Evolutionary conservation across 2,329 filamentous ascomycete species (phyloP), one percentile per base, ranked within the genome.

Genomic region (Aureobasidium namibiae): DNA sequence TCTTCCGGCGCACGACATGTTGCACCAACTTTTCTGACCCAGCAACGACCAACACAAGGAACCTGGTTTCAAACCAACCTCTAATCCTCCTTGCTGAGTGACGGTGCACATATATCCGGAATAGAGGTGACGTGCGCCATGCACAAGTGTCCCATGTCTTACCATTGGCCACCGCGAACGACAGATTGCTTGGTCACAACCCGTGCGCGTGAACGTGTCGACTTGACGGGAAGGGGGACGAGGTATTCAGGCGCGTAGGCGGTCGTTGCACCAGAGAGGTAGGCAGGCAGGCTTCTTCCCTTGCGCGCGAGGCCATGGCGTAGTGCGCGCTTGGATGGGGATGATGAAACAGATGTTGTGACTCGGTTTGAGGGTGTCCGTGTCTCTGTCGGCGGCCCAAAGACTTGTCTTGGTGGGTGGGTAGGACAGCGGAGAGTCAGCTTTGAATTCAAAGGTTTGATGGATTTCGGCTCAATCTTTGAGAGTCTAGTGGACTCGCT

Each of bases 341-440:
- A 21, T 33, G 36, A 42, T 54, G 50, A 54, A 54, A 54, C 50
- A 23, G 26, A 54, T 33, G 38, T 42, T 42, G 50, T 54, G 36
- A 21, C 26, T 42, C n/a, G 50, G 24, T 42, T 54, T 42, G 26
- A 41, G 18, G 10, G 16, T 29, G 24, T 31, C 36, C 26, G 24
- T 54, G 50, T 54, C 24, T 42, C 21, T 36, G 50, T n/a, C 33
- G 50, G 36, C 6, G 23, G 41, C 41, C 23, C 11, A 16, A 44
- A 44, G 23, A 16, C 41, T 7, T 42, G 2, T 44, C 23, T 23
- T 9, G 7, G 8, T 52, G 14, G 4, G 16, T 9, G 18, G 23
- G 48, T 52, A 4, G 34, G 34, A 52, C 34, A 38, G 14, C 29
- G 23, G 3, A 39, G 33, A 33, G 48, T 26, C 33, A 23, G 21